These are phyloP conservation scores for Diutina neorugosa DNA, from an alignment of 1,139 yeast species.

Conservation along the genomic window DNA sequence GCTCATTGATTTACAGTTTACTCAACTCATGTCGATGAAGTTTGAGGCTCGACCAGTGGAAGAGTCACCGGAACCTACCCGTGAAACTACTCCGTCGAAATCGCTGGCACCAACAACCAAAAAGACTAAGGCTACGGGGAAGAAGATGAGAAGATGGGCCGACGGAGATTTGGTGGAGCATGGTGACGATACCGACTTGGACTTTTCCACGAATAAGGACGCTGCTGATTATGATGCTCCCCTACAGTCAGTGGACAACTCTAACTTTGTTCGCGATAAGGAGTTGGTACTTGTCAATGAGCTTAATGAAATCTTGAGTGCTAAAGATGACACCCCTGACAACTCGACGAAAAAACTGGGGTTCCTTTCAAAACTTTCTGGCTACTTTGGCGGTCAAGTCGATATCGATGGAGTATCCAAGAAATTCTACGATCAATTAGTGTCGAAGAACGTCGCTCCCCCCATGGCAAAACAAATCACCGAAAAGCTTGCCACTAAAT, in stretches of 20 bases:
- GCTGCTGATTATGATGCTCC: conserved; percentile 18
- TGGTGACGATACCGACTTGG: neutral
- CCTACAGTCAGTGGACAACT: conserved; percentile 13
- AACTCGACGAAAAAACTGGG: conserved; percentile 11
- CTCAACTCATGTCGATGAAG: conserved; percentile 15
- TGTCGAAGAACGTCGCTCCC: conserved; percentile 33
- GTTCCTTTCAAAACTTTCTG: conserved; percentile 23
- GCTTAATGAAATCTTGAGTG: conserved; percentile 27
- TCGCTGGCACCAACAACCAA: neutral
- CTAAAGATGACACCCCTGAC: conserved; percentile 20
- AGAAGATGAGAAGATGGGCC: conserved; percentile 37
- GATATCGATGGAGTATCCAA: conserved; percentile 29
- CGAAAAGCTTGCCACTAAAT: conserved; percentile 20
- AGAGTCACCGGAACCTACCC: neutral
- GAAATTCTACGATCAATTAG: conserved; percentile 30
- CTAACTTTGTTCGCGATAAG: conserved; percentile 26
- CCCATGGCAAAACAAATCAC: conserved; percentile 26
- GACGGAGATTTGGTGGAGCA: conserved; percentile 25
- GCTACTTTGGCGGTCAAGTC: conserved; percentile 28
- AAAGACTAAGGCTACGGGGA: conserved; percentile 6
- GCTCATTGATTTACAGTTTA: conserved; percentile 29
- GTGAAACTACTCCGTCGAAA: neutral
- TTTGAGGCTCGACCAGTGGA: neutral
- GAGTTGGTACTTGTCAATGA: conserved; percentile 33
- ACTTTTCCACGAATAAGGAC: conserved; percentile 5